Base-by-base conservation (phyloP, 768 basidiomycete genomes). In the Kwoniella dendrophila region DNA sequence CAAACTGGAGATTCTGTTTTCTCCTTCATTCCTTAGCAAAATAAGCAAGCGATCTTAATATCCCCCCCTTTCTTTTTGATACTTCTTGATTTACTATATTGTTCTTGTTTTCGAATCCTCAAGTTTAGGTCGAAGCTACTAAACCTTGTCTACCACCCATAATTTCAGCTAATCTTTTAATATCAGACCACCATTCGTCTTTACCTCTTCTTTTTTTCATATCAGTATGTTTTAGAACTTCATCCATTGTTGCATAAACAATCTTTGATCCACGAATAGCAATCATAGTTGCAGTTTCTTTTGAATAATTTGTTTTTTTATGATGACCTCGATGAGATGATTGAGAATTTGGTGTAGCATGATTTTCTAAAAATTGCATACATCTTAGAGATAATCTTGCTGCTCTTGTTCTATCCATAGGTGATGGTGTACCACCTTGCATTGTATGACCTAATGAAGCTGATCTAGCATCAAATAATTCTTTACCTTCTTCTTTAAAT, bases 391-490 rank as follows among this genome's bases (percentile, higher is more conserved):
- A 87, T 44, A 97, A 84, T 32, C 96, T 88, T 6, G 89, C 88
- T 2, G 92, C 96, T 27, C 92, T 89, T 0, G 89, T 87, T 52
- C 95, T 90, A 81, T 98, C 96, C 70, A 90, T 84, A 0, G 96
- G 96, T 0, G 95, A 96, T 4, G 96, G 96, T 18, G 92, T 87
- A 2, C 93, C 93, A 7, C 96, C 96, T 74, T 99, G 96, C 2
- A 99, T 82, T 4, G 94, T 98, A 81, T 99, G 96, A 16, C 96
- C 96, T 20, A 99, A 86, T 1, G 92, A 89, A n/a, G 95, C 96
- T 20, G 87, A 90, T 49, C 96, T 88, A 20, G 96, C 87, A 80
- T 99, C 96, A 75, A 98, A 99, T 24, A 97, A 82, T 4, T 83
- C 66, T 26, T 87, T 87, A n/a, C 96, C 96, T 80, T 98, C 95